Percentiles rank a stretch among this genome's conserved stretches.
phyloP scores from a whole-genome alignment of 106 monocot genomes.

The Posidonia australis region DNA sequence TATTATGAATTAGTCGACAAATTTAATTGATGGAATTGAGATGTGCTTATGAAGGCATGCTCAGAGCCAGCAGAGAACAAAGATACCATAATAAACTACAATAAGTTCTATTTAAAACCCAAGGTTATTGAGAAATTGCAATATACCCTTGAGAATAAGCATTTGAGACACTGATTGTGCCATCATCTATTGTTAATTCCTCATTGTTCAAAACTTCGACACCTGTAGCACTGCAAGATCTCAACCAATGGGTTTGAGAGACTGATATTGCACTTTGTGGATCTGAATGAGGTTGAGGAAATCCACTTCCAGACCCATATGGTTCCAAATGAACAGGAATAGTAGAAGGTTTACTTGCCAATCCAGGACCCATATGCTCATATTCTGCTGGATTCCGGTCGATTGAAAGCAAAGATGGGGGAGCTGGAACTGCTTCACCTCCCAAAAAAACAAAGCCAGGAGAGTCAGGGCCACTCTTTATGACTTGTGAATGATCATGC shows the following conservation, averaged over 20 bases:
- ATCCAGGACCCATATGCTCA: conserved; percentile 21
- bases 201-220: conserved; percentile 33
- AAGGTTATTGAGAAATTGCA: too few species aligned
- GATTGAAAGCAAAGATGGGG: conserved; percentile 20
- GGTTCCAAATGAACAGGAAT: conserved; percentile 17
- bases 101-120: neutral
- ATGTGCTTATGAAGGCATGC: too few species aligned
- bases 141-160: conserved; percentile 76
- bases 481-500: conserved; percentile 30
- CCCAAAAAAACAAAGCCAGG: conserved; percentile 34
- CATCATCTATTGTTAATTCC: conserved; percentile 69
- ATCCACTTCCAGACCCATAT: conserved; percentile 17
- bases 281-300: conserved; percentile 24
- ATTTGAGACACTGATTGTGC: conserved; percentile 60
- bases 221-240: conserved; percentile 23
- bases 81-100: neutral
- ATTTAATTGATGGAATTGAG: too few species aligned
- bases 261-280: conserved; percentile 26
- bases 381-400: conserved; percentile 24
- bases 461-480: conserved; percentile 16
- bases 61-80: neutral
- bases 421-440: conserved; percentile 25
- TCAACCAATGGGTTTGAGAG: conserved; percentile 37
- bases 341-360: conserved; percentile 20
- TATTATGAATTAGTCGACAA: too few species aligned